Evolutionary conservation across 441 rosid species (phyloP).

Genomic region (Erysimum cheiri): DNA sequence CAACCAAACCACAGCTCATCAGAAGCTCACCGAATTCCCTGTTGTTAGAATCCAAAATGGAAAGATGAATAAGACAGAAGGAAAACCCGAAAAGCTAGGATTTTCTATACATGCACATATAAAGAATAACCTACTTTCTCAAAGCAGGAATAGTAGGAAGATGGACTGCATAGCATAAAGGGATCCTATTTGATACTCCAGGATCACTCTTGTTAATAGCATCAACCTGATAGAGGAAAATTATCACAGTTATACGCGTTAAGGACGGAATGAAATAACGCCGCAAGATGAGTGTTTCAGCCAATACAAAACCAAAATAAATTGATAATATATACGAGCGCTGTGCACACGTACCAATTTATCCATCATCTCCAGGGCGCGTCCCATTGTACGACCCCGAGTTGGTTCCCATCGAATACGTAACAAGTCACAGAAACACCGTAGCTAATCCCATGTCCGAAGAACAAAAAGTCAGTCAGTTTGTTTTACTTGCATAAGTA

Average conservation of each 20-base stretch:
- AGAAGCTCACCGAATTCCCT: constrained; percentile 97
- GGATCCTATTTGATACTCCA: constrained; percentile 69
- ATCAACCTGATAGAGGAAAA: constrained; percentile 69
- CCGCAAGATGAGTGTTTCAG: constrained; percentile 15
- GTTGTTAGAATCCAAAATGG: constrained; percentile 27
- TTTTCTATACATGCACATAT: constrained; percentile 18
- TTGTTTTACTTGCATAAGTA: constrained; percentile 20
- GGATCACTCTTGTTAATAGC: constrained; percentile 57
- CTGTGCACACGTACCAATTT: constrained; percentile 65
- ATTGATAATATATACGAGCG: constrained; percentile 6
- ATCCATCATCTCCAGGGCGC: constrained; percentile 92
- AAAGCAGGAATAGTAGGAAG: constrained; percentile 78
- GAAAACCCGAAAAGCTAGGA: not conserved
- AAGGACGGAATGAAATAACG: not conserved
- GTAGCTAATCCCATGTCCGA: constrained; percentile 57
- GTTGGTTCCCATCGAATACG: constrained; percentile 95
- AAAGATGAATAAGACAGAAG: not conserved
- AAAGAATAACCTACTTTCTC: constrained; percentile 61
- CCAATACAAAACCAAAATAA: not conserved
- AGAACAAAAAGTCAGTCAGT: constrained; percentile 18
- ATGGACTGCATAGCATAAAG: constrained; percentile 65
- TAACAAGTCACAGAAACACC: constrained; percentile 67
- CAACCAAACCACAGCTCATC: constrained; percentile 85
- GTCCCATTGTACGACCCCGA: constrained; percentile 87
- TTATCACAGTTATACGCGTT: constrained; percentile 25